Evolutionary conservation across 257 asterid species (phyloP).

Genomic region (Solanum bulbocastanum): DNA sequence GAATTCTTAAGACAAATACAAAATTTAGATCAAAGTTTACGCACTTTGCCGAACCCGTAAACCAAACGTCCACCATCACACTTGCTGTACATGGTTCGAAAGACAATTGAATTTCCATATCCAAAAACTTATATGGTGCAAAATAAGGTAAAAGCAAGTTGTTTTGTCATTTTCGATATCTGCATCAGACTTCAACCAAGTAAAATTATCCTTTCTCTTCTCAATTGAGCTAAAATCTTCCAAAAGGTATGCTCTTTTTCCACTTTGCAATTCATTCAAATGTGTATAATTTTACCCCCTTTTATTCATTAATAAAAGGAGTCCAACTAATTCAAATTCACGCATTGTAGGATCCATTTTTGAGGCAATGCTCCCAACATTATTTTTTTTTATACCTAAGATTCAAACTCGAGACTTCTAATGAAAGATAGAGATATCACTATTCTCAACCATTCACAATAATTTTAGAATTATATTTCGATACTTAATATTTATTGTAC

Average conservation of each 20-base stretch:
- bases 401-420: background rate
- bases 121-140: no score
- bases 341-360: background rate
- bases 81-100: no score
- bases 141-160: no score
- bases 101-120: no score
- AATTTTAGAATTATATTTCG: background rate
- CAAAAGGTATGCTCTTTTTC: no score
- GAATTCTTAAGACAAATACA: background rate
- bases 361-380: background rate
- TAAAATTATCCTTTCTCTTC: no score
- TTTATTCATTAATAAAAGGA: no score
- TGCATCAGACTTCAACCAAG: background rate
- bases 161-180: no score
- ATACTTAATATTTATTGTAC: background rate
- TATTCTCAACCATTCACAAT: background rate
- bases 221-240: no score
- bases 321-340: background rate
- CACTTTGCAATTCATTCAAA: no score
- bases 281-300: no score
- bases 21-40: background rate
- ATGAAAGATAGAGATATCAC: rapidly evolving
- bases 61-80: background rate
- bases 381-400: rapidly evolving
- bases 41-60: background rate